Evolutionary conservation across 2,329 filamentous ascomycete genomes (phyloP), one percentile per base, ranked within the genome.

Genomic region (Cryphonectria naterciae): DNA sequence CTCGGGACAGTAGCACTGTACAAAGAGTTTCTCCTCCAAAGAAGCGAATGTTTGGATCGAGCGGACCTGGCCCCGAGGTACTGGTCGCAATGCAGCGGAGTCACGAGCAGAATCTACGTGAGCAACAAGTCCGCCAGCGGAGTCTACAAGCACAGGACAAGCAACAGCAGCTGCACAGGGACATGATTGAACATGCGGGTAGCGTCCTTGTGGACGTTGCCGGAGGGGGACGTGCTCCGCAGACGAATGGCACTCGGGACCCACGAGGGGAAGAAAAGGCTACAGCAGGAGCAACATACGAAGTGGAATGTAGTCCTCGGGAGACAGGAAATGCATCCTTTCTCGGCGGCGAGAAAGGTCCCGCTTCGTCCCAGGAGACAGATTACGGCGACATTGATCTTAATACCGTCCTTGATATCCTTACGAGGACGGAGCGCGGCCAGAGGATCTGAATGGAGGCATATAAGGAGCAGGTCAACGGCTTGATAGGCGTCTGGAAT

Each of bases 1-100:
- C 64, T 17, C 63, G 37, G 52, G 49, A 54, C 19, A 13, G n/a
- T 35, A 10, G 6, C 39, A 22, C 65, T 49, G 46, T 43, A 13
- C 41, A 41, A 11, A 17, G 68, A 15, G 58, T 52, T 13, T 70
- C 72, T 15, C 74, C 72, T 39, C 77, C 78, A 10, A 80, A 78
- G 2, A 79, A 77, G 39, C 78, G 76, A 8, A 79, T 81, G 66
- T 80, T 82, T 69, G 76, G 77, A 7, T 78, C 80, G 2, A 80
- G 76, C 58, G 73, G 74, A 19, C 68, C 62, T 6, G 76, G 74
- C 15, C 73, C 75, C 2, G 76, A 79, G 43, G 71, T 76, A 15
- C 70, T 76, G 41, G 75, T 78, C 28, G 77, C 77, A 13, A 75
- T 80, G 17, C 76, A 79, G 69, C 77, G 77, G 25, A 78, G 74